Base-by-base conservation (phyloP, 352 stramenopile genomes). In the Globisporangium emineosum region DNA sequence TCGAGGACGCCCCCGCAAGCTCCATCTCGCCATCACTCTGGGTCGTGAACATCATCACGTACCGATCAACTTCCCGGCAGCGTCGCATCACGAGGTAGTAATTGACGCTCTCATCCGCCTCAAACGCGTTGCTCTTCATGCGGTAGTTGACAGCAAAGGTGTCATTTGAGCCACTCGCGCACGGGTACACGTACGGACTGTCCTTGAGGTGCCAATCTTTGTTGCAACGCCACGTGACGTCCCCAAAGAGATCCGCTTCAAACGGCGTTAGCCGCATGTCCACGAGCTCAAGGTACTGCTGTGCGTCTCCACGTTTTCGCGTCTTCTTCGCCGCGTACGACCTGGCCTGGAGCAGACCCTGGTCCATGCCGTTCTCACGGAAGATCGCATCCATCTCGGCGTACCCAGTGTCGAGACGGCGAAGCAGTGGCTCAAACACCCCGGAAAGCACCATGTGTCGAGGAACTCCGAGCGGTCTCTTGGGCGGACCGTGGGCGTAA, bases 11-110 rank as follows among this genome's bases (percentile, higher is more conserved):
- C 0, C 73, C 73, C 0, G 58, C 62, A 13, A 76, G 66, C 1
- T 70, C 68, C 2, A 72, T 62, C 53, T 80, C 73, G 1, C 70
- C 70, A 21, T 69, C 70, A 45, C 67, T 76, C 5, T 73, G 52
- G 42, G 67, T 61, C 55, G 69, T 37, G 62, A 65, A 76, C 6
- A 78, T 53, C 19, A 80, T 40, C 21, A 80, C 68, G 12, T 70
- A 35, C 8, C 70, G 70, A 17, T 72, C 57, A 13, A 55, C 62
- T 33, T 75, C 63, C 5, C 73, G 49, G 40, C 78, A 80, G 53
- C 65, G 60, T 21, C 73, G 75, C 32, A 80, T 43, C 27, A 74
- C 71, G 21, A 80, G 32, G 10, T 70, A 75, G 23, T 73, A 52
- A 58, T 75, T 25, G 25, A 51, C n/a, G 33, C 55, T 25, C 32